phyloP scores from a whole-genome alignment of 1,284 basidiomycete species.

The Tilletia horrida region DNA sequence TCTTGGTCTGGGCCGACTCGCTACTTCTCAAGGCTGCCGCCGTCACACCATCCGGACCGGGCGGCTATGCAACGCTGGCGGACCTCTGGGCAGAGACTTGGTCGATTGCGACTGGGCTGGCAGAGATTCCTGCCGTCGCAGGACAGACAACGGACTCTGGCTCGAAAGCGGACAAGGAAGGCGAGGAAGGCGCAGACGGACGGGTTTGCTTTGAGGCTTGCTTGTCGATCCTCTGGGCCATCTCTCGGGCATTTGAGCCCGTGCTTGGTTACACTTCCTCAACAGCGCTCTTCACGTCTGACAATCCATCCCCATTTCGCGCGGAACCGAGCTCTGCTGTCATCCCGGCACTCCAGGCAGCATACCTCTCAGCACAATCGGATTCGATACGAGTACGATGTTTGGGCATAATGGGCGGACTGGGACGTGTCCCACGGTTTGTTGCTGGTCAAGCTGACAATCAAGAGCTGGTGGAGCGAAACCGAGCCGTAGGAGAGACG shows the following conservation, averaged over 20 bases:
- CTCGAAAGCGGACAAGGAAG: conserved; percentile 18
- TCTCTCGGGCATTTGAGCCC: conserved; percentile 27
- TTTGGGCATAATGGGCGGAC: conserved; percentile 35
- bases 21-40: not conserved
- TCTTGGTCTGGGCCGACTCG: conserved; percentile 12
- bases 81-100: conserved; percentile 6
- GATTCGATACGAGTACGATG: conserved; percentile 42
- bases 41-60: not conserved
- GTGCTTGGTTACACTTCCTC: not conserved
- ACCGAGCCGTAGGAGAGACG: conserved; percentile 29
- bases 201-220: conserved; percentile 41
- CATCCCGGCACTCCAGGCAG: conserved; percentile 32
- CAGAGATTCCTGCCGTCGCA: not conserved
- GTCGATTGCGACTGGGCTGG: conserved; percentile 3
- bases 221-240: conserved; percentile 42
- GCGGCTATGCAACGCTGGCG: not conserved
- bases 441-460: not conserved
- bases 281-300: not conserved
- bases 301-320: not conserved
- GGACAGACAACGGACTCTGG: not conserved
- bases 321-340: conserved; percentile 13
- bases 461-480: conserved; percentile 17
- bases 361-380: conserved; percentile 31
- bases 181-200: conserved; percentile 30
- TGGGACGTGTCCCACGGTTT: conserved; percentile 28